phyloP scores from a whole-genome alignment of 2,329 filamentous ascomycete genomes.

The Aspergillus terreus region DNA sequence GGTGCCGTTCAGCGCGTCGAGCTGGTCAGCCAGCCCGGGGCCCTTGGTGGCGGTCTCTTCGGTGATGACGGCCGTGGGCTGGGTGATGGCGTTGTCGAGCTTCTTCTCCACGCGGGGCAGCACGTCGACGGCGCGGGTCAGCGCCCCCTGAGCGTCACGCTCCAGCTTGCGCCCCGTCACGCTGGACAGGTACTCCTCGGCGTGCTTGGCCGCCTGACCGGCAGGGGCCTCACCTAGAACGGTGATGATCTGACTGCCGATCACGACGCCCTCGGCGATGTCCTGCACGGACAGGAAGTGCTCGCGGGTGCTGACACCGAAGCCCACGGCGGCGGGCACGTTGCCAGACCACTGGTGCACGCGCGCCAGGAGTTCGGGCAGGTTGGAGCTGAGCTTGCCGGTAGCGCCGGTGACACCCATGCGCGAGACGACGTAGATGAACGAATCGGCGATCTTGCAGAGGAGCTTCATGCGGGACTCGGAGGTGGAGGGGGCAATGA shows the following conservation, averaged over 20 bases:
- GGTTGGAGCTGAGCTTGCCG: conserved; percentile 73
- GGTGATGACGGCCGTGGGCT: conserved; percentile 63
- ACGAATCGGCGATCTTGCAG: conserved; percentile 94
- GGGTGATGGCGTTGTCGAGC: conserved; percentile 47
- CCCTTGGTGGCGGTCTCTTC: conserved; percentile 54
- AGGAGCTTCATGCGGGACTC: conserved; percentile 91
- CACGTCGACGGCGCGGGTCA: conserved; percentile 65
- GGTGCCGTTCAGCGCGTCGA: conserved; percentile 72
- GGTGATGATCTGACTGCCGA: conserved; percentile 91
- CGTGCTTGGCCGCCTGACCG: conserved; percentile 65
- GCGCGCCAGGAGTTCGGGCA: conserved; percentile 75
- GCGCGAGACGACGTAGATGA: conserved; percentile 96
- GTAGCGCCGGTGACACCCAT: conserved; percentile 95
- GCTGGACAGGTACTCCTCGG: conserved; percentile 81
- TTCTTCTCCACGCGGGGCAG: conserved; percentile 64
- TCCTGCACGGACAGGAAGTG: conserved; percentile 83
- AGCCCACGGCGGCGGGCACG: conserved; percentile 86
- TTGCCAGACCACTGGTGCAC: conserved; percentile 92
- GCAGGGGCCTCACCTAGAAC: conserved; percentile 66
- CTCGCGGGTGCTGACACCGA: conserved; percentile 91
- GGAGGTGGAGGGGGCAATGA: conserved; percentile 91
- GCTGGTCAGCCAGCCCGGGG: conserved; percentile 73
- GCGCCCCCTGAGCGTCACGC: conserved; percentile 40
- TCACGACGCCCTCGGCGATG: conserved; percentile 89
- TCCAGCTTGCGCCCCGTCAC: conserved; percentile 57